phyloP scores from a whole-genome alignment of 2,329 filamentous ascomycete species.

The Botrytis porri region DNA sequence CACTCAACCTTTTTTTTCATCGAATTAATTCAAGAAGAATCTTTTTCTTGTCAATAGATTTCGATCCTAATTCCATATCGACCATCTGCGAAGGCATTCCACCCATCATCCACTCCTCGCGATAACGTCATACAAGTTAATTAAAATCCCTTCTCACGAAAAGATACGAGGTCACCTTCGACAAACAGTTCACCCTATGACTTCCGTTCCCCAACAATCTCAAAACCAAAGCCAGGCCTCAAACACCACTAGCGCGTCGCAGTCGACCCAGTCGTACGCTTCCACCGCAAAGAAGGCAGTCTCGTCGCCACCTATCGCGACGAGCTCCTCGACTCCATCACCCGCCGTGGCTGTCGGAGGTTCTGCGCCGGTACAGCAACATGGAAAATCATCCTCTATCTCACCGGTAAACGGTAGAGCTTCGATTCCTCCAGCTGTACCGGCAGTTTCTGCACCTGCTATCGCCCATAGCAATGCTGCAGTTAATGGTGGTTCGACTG shows the following conservation, averaged over 20 bases:
- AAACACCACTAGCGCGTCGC: conserved; percentile 52
- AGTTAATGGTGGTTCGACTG: conserved; percentile 66
- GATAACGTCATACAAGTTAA: conserved; percentile 35
- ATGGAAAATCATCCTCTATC: conserved; percentile 63
- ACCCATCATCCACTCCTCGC: conserved; percentile 22
- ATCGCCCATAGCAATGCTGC: conserved; percentile 61
- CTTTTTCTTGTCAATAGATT: conserved; percentile 1
- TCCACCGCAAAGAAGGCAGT: conserved; percentile 64
- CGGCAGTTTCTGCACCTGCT: conserved; percentile 54
- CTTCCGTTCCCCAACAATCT: conserved; percentile 38
- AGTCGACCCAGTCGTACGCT: conserved; percentile 62
- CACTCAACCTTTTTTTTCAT: conserved; percentile 19
- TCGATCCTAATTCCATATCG: conserved; percentile 29
- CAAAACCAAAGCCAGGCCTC: conserved; percentile 48
- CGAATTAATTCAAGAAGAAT: conserved; percentile 17
- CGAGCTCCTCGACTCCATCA: conserved; percentile 53
- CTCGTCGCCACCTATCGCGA: conserved; percentile 59
- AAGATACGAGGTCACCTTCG: conserved; percentile 24
- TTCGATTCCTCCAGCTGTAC: conserved; percentile 66
- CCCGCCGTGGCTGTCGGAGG: conserved; percentile 56
- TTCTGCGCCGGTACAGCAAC: conserved; percentile 52
- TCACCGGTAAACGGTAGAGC: conserved; percentile 84
- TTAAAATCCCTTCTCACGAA: conserved; percentile 10
- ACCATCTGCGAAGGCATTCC: conserved; percentile 31
- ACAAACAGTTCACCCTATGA: conserved; percentile 37